Evolutionary conservation across 768 basidiomycete species (phyloP), one percentile per base, ranked within the genome.

Genomic region (Rhodotorula toruloides): DNA sequence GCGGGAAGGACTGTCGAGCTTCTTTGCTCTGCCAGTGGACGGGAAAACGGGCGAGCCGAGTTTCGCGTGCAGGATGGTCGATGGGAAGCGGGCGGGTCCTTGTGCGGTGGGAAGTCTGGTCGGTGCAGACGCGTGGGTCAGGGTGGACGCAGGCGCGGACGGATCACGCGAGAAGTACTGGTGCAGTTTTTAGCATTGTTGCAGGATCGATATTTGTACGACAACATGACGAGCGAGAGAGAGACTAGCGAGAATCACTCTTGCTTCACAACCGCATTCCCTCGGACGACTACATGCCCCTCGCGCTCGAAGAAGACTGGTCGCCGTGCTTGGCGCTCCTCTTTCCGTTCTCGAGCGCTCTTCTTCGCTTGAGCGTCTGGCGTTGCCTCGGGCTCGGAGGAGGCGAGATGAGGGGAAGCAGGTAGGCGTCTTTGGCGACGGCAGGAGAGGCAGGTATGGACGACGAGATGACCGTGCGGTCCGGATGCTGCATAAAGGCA

Each of bases 401-500:
- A 17, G 37, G 54, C n/a, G 29, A 66, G 58, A 31, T 46, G 65
- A 1, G 65, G 69, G 16, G 69, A 58, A 8, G 70, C 70, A 9
- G 70, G 70, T 7, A 71, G 44, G 4, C 61, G 61, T 32, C 65
- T 48, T 25, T 53, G 58, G 11, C n/a, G 16, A 32, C 36, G 44
- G 50, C 70, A 71, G 32, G 36, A 37, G 32, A 57, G 29, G 49
- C 70, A 71, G 46, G 61, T 63, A 31, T 59, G 43, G 29, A 64
- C 57, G 55, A 71, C 14, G 22, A 64, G 14, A 40, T 71, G 70
- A 3, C 48, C 70, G 46, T 71, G 70, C 17, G 65, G 52, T 1
- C 62, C 49, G 0, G 70, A 71, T 0, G 65, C 70, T 71, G 56
- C 7, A 39, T 2, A 17, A 19, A 21, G 12, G 25, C 22, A 3